Percentiles rank a stretch among this genome's conserved stretches.
Conservation (phyloP, 345 rosid genomes). For the Lepidium sativum region DNA sequence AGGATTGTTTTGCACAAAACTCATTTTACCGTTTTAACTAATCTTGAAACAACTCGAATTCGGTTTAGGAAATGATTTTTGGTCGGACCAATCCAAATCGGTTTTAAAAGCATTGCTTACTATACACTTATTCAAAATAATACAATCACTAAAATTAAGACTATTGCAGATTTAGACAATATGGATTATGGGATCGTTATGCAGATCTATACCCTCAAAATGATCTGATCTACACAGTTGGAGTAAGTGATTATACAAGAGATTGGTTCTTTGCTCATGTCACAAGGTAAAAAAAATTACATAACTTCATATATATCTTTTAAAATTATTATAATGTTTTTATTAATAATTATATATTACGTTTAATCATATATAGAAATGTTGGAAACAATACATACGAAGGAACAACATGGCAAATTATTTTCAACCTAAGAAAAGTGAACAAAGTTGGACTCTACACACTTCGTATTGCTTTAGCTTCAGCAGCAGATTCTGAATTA, state of each 20-base stretch:
- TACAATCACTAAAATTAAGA: not conserved
- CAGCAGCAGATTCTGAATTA: constrained; percentile 47
- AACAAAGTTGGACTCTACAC: constrained; percentile 37
- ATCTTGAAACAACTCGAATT: too few species aligned
- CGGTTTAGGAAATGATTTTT: too few species aligned
- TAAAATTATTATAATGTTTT: not conserved
- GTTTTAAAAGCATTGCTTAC: not conserved
- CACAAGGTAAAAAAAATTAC: constrained; percentile 37
- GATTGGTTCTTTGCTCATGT: constrained; percentile 96
- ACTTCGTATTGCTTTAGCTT: constrained; percentile 64
- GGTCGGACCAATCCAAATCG: too few species aligned
- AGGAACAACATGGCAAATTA: constrained; percentile 70
- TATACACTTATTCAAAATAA: not conserved
- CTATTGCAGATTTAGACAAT: constrained; percentile 56
- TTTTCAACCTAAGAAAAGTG: constrained; percentile 34
- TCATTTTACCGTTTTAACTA: too few species aligned
- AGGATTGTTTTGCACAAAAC: too few species aligned
- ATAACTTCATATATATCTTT: not conserved
- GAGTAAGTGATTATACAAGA: constrained; percentile 34
- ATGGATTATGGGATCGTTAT: constrained; percentile 75
- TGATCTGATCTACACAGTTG: constrained; percentile 56
- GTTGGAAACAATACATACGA: constrained; percentile 30
- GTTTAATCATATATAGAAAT: constrained; percentile 27
- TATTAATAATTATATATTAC: not conserved
- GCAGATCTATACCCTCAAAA: constrained; percentile 48